Percentiles rank a stretch among this genome's conserved stretches.
phyloP scores from a whole-genome alignment of 2,329 filamentous ascomycete genomes.

The Magnaporthiopsis poae region DNA sequence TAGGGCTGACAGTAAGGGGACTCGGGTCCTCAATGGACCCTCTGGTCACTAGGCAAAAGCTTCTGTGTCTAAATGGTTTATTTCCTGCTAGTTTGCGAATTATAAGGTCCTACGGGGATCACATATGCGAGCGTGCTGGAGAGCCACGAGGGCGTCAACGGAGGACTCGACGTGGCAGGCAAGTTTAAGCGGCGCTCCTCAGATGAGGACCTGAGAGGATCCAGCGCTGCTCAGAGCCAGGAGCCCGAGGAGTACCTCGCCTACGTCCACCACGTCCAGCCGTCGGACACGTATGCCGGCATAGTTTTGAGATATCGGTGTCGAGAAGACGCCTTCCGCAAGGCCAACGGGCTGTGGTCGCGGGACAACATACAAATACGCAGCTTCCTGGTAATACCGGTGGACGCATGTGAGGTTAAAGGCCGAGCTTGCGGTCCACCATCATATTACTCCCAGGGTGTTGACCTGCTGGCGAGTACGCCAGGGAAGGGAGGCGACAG shows the following conservation, averaged over 20 bases:
- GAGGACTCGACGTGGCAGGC: slow-evolving; percentile 44
- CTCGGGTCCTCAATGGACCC: too few relatives aligned
- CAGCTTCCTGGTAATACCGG: slow-evolving; percentile 71
- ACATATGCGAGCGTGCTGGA: slow-evolving; percentile 52
- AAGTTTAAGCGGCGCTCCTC: slow-evolving; percentile 59
- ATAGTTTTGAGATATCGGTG: slow-evolving; percentile 86
- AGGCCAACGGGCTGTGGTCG: slow-evolving; percentile 88
- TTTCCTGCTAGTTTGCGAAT: too few relatives aligned
- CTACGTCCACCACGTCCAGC: slow-evolving; percentile 78
- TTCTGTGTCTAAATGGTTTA: too few relatives aligned
- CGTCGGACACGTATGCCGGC: slow-evolving; percentile 79
- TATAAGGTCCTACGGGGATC: too few relatives aligned
- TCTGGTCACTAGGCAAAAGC: too few relatives aligned
- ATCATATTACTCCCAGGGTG: slow-evolving; percentile 28
- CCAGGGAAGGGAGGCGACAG: slow-evolving; percentile 19
- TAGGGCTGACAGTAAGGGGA: too few relatives aligned
- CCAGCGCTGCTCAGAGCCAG: slow-evolving; percentile 34
- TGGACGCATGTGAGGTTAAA: slow-evolving; percentile 79
- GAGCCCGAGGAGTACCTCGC: slow-evolving; percentile 68
- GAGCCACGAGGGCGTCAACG: slow-evolving; percentile 50
- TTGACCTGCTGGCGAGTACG: slow-evolving; percentile 44
- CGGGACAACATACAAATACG: slow-evolving; percentile 81
- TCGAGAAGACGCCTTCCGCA: slow-evolving; percentile 69
- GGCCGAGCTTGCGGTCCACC: slow-evolving; percentile 57
- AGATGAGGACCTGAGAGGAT: slow-evolving; percentile 41